Evolutionary conservation across 2,329 filamentous ascomycete species (phyloP).

Genomic region (Apiospora phragmitis): DNA sequence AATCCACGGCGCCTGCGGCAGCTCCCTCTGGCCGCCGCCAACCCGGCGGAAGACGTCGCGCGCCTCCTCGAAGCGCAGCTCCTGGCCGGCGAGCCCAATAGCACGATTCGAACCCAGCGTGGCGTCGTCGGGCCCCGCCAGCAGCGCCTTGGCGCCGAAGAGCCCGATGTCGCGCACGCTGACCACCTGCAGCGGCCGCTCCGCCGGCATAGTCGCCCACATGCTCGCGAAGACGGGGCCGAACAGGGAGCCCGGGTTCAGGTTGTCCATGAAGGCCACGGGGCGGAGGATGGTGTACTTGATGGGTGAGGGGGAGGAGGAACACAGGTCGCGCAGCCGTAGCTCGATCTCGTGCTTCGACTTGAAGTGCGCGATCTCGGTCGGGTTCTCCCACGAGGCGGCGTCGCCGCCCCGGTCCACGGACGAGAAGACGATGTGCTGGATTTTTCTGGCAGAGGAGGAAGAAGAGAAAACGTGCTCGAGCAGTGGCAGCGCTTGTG

Average conservation of each 20-base stretch:
- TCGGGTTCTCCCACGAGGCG: conserved; percentile 48
- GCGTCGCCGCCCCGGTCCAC: conserved; percentile 63
- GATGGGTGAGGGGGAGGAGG: too few relatives aligned
- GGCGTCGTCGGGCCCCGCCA: conserved; percentile 14
- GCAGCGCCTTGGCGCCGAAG: conserved; percentile 35
- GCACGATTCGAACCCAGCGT: conserved; percentile 28
- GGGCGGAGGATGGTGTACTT: conserved; percentile 42
- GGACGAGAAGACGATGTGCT: conserved; percentile 62
- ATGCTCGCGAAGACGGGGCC: conserved; percentile 33
- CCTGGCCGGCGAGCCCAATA: conserved; percentile 35
- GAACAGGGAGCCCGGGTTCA: conserved; percentile 33
- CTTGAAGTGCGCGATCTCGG: conserved; percentile 57
- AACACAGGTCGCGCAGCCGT: conserved; percentile 45
- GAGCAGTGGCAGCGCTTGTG: conserved; percentile 36
- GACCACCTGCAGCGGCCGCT: conserved; percentile 37
- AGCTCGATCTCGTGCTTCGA: conserved; percentile 61
- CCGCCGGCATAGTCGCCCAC: conserved; percentile 28
- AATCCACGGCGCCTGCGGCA: conserved; percentile 34
- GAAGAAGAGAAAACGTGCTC: conserved; percentile 33
- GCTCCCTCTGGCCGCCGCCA: conserved; percentile 18
- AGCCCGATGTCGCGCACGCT: conserved; percentile 40
- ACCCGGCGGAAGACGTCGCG: conserved; percentile 29
- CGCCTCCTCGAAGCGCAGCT: conserved; percentile 34
- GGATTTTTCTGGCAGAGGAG: conserved; percentile 38
- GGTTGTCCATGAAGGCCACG: conserved; percentile 42